A percentile compares a stretch with the other conserved stretches of the same genome.
phyloP scores from a whole-genome alignment of 108 stramenopile genomes.

The Skeletonema potamos region DNA sequence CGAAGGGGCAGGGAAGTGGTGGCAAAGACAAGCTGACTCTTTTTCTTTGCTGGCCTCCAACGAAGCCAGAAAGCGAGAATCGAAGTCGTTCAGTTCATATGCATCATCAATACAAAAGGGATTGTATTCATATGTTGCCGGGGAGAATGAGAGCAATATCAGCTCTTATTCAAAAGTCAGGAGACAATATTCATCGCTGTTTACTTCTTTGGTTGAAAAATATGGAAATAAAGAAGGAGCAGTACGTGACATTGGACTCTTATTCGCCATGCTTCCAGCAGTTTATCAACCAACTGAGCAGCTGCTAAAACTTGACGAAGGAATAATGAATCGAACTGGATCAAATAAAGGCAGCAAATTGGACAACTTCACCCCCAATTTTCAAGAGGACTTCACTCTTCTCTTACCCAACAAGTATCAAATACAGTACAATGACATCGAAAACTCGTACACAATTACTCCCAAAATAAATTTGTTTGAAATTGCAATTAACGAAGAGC shows the following conservation, averaged over 20 bases:
- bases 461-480: conserved; percentile 54
- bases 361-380: conserved; percentile 18
- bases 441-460: conserved; percentile 36
- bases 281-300: conserved; percentile 59
- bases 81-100: conserved; percentile 58
- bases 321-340: conserved; percentile 3
- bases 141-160: conserved; percentile 4
- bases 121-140: conserved; percentile 22
- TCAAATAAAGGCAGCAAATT: conserved; percentile 15
- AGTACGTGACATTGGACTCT: conserved; percentile 55
- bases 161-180: conserved; percentile 3
- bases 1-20: conserved; percentile 60
- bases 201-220: conserved; percentile 26
- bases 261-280: conserved; percentile 74
- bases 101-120: conserved; percentile 60
- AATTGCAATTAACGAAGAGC: conserved; percentile 54
- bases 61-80: conserved; percentile 45
- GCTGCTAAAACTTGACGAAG: conserved; percentile 16
- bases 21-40: conserved; percentile 35
- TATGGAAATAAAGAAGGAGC: conserved; percentile 37
- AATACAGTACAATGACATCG: not conserved
- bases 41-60: conserved; percentile 55
- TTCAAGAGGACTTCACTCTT: conserved; percentile 35
- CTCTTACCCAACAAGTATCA: conserved; percentile 51
- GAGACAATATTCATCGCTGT: conserved; percentile 10